Evolutionary conservation across 2,329 filamentous ascomycete species (phyloP).

Genomic region (Alternaria incomplexa): DNA sequence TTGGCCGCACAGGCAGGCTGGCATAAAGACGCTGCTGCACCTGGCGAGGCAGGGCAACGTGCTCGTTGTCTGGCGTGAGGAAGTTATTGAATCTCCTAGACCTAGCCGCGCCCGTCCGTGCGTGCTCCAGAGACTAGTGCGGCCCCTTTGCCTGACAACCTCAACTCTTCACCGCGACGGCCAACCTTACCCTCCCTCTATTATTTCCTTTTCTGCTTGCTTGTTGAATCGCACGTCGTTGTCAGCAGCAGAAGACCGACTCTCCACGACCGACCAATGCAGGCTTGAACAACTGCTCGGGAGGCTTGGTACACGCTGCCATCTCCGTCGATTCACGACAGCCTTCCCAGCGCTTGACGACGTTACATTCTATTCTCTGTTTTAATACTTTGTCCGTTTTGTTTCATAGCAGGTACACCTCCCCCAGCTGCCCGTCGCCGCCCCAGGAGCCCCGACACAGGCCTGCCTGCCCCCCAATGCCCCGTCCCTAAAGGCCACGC

Average conservation of each 20-base stretch:
- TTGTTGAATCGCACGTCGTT: slow-evolving; percentile 34
- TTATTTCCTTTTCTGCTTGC: slow-evolving; percentile 44
- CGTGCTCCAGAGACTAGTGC: slow-evolving; percentile 19
- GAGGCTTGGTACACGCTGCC: slow-evolving; percentile 51
- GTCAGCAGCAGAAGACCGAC: slow-evolving; percentile 30
- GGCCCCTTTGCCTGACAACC: slow-evolving; percentile 28
- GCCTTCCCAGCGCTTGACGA: slow-evolving; percentile 43
- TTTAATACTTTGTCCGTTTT: slow-evolving; percentile 44
- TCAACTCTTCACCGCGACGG: slow-evolving; percentile 32
- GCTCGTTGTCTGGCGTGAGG: slow-evolving; percentile 13
- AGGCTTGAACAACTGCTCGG: slow-evolving; percentile 46
- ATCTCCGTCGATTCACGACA: slow-evolving; percentile 48
- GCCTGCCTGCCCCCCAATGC: slow-evolving; percentile 2
- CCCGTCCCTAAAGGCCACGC: slow-evolving; percentile 23
- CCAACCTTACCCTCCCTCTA: slow-evolving; percentile 38
- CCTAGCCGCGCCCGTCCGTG: slow-evolving; percentile 17
- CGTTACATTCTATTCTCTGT: slow-evolving; percentile 46
- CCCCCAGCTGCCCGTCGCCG: slow-evolving; percentile 21
- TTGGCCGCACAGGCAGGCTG: not conserved
- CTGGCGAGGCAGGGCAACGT: slow-evolving; percentile 7
- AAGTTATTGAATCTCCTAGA: slow-evolving; percentile 16
- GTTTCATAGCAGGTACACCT: slow-evolving; percentile 37
- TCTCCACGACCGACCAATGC: slow-evolving; percentile 43
- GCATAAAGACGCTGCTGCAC: not conserved
- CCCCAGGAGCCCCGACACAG: slow-evolving; percentile 22